These are phyloP conservation scores for Taxillus chinensis DNA, from an alignment of 164 flowering plant genomes.

Conservation along the genomic window DNA sequence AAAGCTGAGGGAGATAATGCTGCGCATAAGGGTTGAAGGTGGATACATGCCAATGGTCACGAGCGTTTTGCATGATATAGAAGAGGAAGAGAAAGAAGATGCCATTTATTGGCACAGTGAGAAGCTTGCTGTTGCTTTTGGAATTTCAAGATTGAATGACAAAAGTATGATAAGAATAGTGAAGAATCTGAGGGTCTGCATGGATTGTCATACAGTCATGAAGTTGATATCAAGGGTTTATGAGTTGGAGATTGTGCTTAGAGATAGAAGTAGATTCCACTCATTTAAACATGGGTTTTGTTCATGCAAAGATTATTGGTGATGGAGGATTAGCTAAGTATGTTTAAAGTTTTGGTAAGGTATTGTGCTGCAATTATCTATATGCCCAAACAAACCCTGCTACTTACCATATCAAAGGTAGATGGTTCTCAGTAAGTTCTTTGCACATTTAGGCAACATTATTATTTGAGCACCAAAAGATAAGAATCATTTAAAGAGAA, in stretches of 20 bases:
- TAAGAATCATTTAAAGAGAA: no score
- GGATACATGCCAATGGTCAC: slow-evolving; percentile 44
- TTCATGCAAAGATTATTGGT: slow-evolving; percentile 71
- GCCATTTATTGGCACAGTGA: slow-evolving; percentile 54
- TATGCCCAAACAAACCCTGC: no score
- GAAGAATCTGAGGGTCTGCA: slow-evolving; percentile 64
- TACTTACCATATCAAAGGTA: no score
- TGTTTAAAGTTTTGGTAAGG: no score
- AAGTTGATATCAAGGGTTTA: slow-evolving; percentile 51
- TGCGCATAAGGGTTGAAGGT: slow-evolving; percentile 32
- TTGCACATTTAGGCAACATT: no score
- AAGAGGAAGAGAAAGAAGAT: slow-evolving; percentile 67
- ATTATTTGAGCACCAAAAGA: no score
- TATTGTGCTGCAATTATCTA: no score
- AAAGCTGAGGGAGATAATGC: slow-evolving; percentile 48
- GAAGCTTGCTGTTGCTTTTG: slow-evolving; percentile 73
- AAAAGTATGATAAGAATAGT: slow-evolving; percentile 43
- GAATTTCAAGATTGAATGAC: slow-evolving; percentile 30
- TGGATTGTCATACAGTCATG: slow-evolving; percentile 62
- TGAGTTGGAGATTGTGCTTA: slow-evolving; percentile 38
- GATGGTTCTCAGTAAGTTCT: no score
- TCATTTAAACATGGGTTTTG: slow-evolving; percentile 45
- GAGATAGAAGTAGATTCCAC: slow-evolving; percentile 67
- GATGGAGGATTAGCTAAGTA: slow-evolving; percentile 8
- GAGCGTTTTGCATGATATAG: slow-evolving; percentile 59